phyloP scores from a whole-genome alignment of 2,329 filamentous ascomycete genomes.

The Fusarium equiseti region DNA sequence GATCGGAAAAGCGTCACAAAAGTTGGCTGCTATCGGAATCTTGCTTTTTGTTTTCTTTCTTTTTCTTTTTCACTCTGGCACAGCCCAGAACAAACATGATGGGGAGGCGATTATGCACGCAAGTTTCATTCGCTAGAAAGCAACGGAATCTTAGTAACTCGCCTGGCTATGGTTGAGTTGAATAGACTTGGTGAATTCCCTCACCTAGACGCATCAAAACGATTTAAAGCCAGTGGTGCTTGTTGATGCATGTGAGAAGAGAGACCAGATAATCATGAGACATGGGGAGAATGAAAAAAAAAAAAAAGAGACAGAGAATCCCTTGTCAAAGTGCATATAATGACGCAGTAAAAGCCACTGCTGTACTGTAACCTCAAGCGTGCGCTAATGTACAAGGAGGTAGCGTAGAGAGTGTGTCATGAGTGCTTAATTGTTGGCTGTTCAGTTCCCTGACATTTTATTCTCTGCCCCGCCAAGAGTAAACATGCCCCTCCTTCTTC shows the following conservation, averaged over 20 bases:
- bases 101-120: slow-evolving; percentile 29
- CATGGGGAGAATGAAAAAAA: slow-evolving; percentile 9
- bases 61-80: slow-evolving; percentile 3
- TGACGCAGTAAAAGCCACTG: slow-evolving; percentile 39
- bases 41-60: slow-evolving; percentile 26
- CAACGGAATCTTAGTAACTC: slow-evolving; percentile 33
- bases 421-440: slow-evolving; percentile 36
- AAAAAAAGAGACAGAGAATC: slow-evolving; percentile 12
- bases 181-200: slow-evolving; percentile 41
- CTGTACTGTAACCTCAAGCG: slow-evolving; percentile 38
- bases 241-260: slow-evolving; percentile 31
- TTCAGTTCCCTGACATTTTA: slow-evolving; percentile 25
- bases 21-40: slow-evolving; percentile 26
- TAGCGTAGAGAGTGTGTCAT: slow-evolving; percentile 26
- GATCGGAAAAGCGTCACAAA: slow-evolving; percentile 28
- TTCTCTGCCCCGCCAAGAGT: slow-evolving; percentile 42
- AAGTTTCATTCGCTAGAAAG: slow-evolving; percentile 31
- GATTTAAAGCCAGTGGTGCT: slow-evolving; percentile 18
- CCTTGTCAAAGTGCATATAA: slow-evolving; percentile 28
- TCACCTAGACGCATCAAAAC: slow-evolving; percentile 32
- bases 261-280: slow-evolving; percentile 18
- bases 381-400: slow-evolving; percentile 17
- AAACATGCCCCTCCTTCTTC: slow-evolving; percentile 44
- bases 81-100: slow-evolving; percentile 15
- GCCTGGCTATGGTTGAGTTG: slow-evolving; percentile 29